Evolutionary conservation across 805 yeast species (phyloP), one percentile per base, ranked within the genome.

Genomic region (Candida golubevii): DNA sequence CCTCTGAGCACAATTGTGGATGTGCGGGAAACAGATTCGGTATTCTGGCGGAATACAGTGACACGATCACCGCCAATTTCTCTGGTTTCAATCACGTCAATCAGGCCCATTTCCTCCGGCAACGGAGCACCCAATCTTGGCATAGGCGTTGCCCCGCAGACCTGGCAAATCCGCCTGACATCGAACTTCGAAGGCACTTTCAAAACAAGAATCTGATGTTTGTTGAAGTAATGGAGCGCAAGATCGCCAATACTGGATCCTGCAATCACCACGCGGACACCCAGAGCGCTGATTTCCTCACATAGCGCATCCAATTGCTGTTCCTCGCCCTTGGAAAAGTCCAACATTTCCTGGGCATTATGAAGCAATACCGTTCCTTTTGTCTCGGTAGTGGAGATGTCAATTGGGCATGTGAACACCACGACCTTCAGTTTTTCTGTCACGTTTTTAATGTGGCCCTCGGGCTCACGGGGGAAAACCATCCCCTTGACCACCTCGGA

Each of bases 391-490:
- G 89, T 84, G 11, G 97, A 84, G 48, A 88, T 88, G 67, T 93
- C 99, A 44, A 93, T 80, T 26, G 98, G 97, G 65, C 96, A 84
- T 8, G 96, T 88, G 71, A 75, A 93, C 2, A 89, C 90, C 8
- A 87, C 99, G 37, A 93, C 98, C 63, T 88, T 89, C 13, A 95
- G 80, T 55, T 76, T 80, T 15, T 45, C 37, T 8, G 57, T 62
- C 45, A 85, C 70, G 49, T 82, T 77, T 62, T 88, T 88, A 39
- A 90, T 67, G 54, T 80, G 82, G 12, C 97, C 95, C 65, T 91
- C 98, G n/a, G 98, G 97, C 65, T 89, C 96, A 58, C 95, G 80
- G 54, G 95, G 95, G 77, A 93, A 91, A 33, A 93, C 97, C 99
- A 93, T 93, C 55, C 99, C 99, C 67, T 86, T 88, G 51, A 93